Conservation (phyloP, 2,329 filamentous ascomycete species). For the Clarireedia monteithiana region DNA sequence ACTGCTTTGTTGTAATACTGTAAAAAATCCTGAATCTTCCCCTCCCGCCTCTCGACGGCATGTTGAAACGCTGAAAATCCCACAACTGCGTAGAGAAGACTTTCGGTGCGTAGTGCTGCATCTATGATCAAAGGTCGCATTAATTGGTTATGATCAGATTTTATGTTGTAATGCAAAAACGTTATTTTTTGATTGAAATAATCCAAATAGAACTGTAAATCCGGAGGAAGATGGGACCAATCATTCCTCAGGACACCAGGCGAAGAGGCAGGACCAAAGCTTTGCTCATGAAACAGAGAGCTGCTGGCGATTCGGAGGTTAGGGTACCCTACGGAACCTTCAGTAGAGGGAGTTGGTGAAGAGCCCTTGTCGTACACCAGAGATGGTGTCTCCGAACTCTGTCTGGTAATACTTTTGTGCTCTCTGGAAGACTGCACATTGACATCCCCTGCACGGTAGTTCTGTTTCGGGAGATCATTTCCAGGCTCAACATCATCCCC, state of each 20-base stretch:
- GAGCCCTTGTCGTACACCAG: slow-evolving; percentile 42
- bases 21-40: slow-evolving; percentile 73
- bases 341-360: slow-evolving; percentile 45
- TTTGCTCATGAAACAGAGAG: slow-evolving; percentile 14
- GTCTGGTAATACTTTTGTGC: slow-evolving; percentile 33
- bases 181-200: slow-evolving; percentile 75
- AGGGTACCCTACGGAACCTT: slow-evolving; percentile 26
- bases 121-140: slow-evolving; percentile 64
- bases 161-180: slow-evolving; percentile 74
- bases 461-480: background rate
- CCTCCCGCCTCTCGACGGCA: slow-evolving; percentile 60
- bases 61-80: slow-evolving; percentile 86
- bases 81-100: slow-evolving; percentile 77
- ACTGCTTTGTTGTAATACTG: slow-evolving; percentile 89
- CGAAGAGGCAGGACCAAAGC: slow-evolving; percentile 24
- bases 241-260: slow-evolving; percentile 30
- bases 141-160: slow-evolving; percentile 64
- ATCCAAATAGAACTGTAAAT: slow-evolving; percentile 69
- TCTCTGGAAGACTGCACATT: slow-evolving; percentile 33
- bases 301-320: slow-evolving; percentile 13
- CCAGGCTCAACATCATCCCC: slow-evolving; percentile 8
- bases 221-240: slow-evolving; percentile 53
- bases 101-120: slow-evolving; percentile 67
- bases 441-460: background rate
- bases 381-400: slow-evolving; percentile 47